phyloP scores from a whole-genome alignment of 768 basidiomycete species.

The Coprinopsis strossmayeri region DNA sequence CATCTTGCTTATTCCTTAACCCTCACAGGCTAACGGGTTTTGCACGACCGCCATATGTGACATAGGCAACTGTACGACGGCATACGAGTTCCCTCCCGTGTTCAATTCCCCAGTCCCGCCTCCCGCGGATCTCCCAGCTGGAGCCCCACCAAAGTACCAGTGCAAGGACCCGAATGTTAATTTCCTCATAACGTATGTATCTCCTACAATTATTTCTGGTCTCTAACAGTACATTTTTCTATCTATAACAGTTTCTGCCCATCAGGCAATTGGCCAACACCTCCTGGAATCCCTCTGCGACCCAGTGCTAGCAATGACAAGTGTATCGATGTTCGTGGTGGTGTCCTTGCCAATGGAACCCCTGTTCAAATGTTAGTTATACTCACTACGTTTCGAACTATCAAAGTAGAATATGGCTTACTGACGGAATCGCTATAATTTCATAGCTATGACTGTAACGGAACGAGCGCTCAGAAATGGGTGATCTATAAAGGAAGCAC shows the following conservation, averaged over 20 bases:
- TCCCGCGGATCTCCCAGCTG: conserved; percentile 12
- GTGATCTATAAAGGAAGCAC: conserved; percentile 21
- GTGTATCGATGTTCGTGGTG: conserved; percentile 23
- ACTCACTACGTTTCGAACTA: not conserved
- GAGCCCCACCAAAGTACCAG: conserved; percentile 16
- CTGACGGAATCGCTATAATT: not conserved
- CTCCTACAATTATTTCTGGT: not conserved
- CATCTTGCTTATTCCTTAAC: conserved; percentile 9
- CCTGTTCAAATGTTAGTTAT: conserved; percentile 21
- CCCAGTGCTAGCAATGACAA: conserved; percentile 14
- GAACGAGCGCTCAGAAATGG: conserved; percentile 26
- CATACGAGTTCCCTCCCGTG: conserved; percentile 21
- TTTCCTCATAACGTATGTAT: conserved; percentile 18
- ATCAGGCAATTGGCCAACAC: conserved; percentile 15
- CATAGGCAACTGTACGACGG: conserved; percentile 17
- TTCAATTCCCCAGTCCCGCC: conserved; percentile 6
- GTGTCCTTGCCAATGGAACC: conserved; percentile 19
- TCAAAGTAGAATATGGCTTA: not conserved
- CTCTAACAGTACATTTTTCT: no score
- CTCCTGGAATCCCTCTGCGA: not conserved
- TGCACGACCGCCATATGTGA: conserved; percentile 20
- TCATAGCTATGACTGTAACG: conserved; percentile 29
- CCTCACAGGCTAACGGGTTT: conserved; percentile 14
- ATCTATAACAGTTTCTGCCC: conserved; percentile 19
- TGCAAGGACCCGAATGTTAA: conserved; percentile 15